Evolutionary conservation across 129 eudicot genomes (phyloP).

Genomic region (Ambrosia artemisiifolia): DNA sequence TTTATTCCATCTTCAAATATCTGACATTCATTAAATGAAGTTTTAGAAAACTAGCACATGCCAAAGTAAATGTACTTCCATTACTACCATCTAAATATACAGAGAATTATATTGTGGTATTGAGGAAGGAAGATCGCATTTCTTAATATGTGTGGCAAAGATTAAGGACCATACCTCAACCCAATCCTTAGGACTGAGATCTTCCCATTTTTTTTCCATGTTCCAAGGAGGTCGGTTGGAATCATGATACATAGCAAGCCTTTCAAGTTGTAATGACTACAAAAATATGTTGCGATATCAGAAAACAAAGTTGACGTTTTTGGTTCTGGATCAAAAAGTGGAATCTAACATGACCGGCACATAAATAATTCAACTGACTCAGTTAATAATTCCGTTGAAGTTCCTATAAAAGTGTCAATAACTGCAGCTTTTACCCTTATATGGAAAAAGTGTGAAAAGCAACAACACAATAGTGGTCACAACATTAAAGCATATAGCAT

Average conservation of each 20-base stretch:
- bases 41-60: slow-evolving; percentile 13
- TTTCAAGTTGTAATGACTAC: slow-evolving; percentile 94
- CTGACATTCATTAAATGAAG: slow-evolving; percentile 29
- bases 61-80: slow-evolving; percentile 14
- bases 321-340: not conserved
- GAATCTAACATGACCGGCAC: not conserved
- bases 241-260: slow-evolving; percentile 99
- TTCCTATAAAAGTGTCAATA: slow-evolving; percentile 1
- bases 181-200: slow-evolving; percentile 83
- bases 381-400: not conserved
- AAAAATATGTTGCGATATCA: slow-evolving; percentile 14
- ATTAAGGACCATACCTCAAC: slow-evolving; percentile 61
- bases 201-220: slow-evolving; percentile 83
- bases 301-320: slow-evolving; percentile 3
- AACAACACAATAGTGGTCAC: slow-evolving; percentile 7
- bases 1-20: slow-evolving; percentile 94
- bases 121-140: not conserved
- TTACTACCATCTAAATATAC: not conserved
- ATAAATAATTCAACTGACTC: not conserved
- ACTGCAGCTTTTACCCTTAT: slow-evolving; percentile 12
- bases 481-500: slow-evolving; percentile 1
- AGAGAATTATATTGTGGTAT: not conserved
- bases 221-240: slow-evolving; percentile 83
- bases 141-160: not conserved
- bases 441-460: slow-evolving; percentile 10